Evolutionary conservation across 2,329 filamentous ascomycete genomes (phyloP), one percentile per base, ranked within the genome.

Genomic region (Capronia coronata): DNA sequence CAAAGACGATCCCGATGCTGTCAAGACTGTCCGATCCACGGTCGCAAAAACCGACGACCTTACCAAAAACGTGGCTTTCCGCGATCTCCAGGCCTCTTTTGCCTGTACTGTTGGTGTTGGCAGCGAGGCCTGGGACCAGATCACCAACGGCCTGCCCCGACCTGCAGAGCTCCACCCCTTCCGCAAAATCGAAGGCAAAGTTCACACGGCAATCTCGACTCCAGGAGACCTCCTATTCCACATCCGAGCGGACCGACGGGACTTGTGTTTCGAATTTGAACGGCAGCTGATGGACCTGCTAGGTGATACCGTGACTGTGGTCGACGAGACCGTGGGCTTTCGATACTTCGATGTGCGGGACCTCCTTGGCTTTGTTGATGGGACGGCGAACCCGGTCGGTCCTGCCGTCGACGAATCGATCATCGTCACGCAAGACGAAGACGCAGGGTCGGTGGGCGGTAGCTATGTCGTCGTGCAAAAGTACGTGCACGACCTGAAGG

Each of bases 381-480:
- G 78, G 13, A 81, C 77, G 0, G 78, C 78, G 2, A 81, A 81
- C 54, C 78, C 78, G 0, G 68, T 74, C 0, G 76, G 76, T 0
- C 59, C 29, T 7, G 11, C 65, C 1, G 67, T 78, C 0, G 59
- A 64, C 0, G 64, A 65, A 1, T 64, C 75, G 0, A 67, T 75
- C 1, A 61, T 79, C 1, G 62, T 79, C 8, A 60, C 67, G 1
- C 65, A 65, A 34, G 63, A 72, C 37, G 71, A 75, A 23, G 63
- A 73, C n/a, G 75, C 18, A 7, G 21, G 4, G 6, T 6, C 38
- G 19, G 7, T 25, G n/a, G 40, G 75, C 1, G 78, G 77, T 1
- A 80, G 77, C 61, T 81, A 80, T 51, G 65, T 81, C 23, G 76
- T 81, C 1, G 68, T 80, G 1, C 78, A 81, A 56, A 80, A 81